phyloP scores from a whole-genome alignment of 805 yeast genomes.

The Wickerhamiella dianesei region DNA sequence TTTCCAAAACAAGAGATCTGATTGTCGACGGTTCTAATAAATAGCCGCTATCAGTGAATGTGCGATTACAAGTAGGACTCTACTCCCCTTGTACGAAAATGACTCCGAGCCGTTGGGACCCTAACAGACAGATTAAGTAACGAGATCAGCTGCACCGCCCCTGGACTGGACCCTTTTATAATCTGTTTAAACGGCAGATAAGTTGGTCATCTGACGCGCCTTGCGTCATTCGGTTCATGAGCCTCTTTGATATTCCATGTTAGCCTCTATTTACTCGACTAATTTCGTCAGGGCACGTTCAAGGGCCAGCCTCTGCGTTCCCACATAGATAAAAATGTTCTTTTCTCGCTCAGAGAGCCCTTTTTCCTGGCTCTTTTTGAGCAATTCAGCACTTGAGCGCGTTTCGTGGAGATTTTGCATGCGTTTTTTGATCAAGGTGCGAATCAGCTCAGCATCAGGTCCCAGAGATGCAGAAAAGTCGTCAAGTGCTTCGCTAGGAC shows the following conservation, averaged over 20 bases:
- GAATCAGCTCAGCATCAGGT: slow-evolving; percentile 14
- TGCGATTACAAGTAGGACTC: too few relatives aligned
- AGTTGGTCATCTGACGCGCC: background rate
- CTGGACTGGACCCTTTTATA: too few relatives aligned
- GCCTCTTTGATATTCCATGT: background rate
- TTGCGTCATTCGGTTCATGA: too few relatives aligned
- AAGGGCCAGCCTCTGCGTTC: slow-evolving; percentile 23
- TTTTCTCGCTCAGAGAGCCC: slow-evolving; percentile 5
- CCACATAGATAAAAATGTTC: slow-evolving; percentile 18
- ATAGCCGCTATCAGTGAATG: too few relatives aligned
- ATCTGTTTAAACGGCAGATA: too few relatives aligned
- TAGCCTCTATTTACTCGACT: background rate
- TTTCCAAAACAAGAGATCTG: background rate
- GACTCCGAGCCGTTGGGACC: too few relatives aligned
- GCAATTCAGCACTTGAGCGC: slow-evolving; percentile 4
- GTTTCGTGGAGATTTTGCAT: slow-evolving; percentile 1
- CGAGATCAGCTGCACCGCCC: too few relatives aligned
- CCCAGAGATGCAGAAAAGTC: background rate
- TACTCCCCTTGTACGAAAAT: too few relatives aligned
- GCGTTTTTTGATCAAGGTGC: slow-evolving; percentile 8
- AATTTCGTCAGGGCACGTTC: slow-evolving; percentile 10
- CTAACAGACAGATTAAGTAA: too few relatives aligned
- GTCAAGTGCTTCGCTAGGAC: slow-evolving; percentile 7
- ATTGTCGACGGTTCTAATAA: too few relatives aligned
- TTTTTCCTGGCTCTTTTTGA: background rate